Percentiles rank a stretch among this genome's conserved stretches.
These are phyloP conservation scores for Penicillium flavigenum DNA, from an alignment of 495 filamentous ascomycete genomes.

Conservation along the genomic window DNA sequence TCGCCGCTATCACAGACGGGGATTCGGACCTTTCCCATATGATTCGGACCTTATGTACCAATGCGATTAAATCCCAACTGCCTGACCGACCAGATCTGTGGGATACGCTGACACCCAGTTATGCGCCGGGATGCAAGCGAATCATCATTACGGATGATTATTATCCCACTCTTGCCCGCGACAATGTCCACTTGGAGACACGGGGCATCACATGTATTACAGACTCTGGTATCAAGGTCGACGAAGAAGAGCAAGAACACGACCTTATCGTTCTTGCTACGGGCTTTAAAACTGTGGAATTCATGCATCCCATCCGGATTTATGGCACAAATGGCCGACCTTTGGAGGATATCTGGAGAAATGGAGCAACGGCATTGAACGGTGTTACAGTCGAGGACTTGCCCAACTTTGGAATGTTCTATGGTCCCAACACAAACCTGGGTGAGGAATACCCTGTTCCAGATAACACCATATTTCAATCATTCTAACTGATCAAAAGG, in stretches of 20 bases:
- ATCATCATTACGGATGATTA: constrained; percentile 57
- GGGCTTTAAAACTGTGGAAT: constrained; percentile 55
- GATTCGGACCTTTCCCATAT: constrained; percentile 33
- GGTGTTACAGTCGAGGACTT: constrained; percentile 50
- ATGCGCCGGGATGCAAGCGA: constrained; percentile 55
- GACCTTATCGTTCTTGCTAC: constrained; percentile 57
- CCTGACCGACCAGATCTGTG: constrained; percentile 46
- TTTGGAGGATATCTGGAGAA: constrained; percentile 50
- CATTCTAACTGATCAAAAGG: constrained; percentile 21
- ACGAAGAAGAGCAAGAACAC: constrained; percentile 40
- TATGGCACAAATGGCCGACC: constrained; percentile 42
- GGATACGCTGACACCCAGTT: constrained; percentile 50
- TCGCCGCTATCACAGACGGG: constrained; percentile 37
- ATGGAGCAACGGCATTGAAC: constrained; percentile 45
- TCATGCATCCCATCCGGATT: constrained; percentile 55
- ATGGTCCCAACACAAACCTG: constrained; percentile 59
- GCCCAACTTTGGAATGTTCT: constrained; percentile 60
- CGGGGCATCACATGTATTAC: constrained; percentile 44
- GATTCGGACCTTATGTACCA: constrained; percentile 30
- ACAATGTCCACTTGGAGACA: constrained; percentile 53
- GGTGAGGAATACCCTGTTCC: constrained; percentile 23
- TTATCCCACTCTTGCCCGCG: constrained; percentile 44
- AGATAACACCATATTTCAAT: neutral
- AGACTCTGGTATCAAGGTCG: constrained; percentile 43
- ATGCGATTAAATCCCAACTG: constrained; percentile 37